A percentile compares a stretch with the other conserved stretches of the same genome.
phyloP scores from a whole-genome alignment of 176 grass and related monocot species.

The Poa pratensis region DNA sequence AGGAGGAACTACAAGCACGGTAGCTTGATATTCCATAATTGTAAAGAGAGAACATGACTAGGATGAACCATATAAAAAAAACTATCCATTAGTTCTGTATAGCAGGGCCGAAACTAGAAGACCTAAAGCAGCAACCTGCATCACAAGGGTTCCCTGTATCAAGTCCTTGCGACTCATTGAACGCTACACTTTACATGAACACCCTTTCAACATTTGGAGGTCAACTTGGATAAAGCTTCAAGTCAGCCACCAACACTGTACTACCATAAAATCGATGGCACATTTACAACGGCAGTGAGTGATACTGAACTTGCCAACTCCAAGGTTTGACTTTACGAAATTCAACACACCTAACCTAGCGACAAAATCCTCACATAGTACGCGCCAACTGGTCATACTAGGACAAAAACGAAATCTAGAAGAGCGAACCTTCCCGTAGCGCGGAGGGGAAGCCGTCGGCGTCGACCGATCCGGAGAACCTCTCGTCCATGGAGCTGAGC shows the following conservation, averaged over 20 bases:
- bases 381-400: not conserved
- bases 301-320: not conserved
- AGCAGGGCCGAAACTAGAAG: not conserved
- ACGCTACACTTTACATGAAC: not conserved
- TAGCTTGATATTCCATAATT: conserved; percentile 24
- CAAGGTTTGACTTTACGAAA: conserved; percentile 26
- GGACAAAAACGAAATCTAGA: not conserved
- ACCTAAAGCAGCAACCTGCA: not conserved
- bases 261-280: not conserved
- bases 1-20: not conserved
- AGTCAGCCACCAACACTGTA: too few relatives aligned
- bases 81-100: not conserved
- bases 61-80: not conserved
- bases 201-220: not conserved
- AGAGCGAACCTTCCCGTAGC: conserved; percentile 42
- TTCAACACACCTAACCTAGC: not conserved
- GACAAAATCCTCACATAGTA: not conserved
- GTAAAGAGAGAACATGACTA: conserved; percentile 9
- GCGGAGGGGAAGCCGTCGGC: conserved; percentile 35
- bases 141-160: not conserved
- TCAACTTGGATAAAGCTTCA: conserved; percentile 18
- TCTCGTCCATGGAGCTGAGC: conserved; percentile 62
- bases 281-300: conserved; percentile 8
- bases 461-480: conserved; percentile 60
- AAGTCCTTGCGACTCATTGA: not conserved